Conservation (phyloP, 2,329 filamentous ascomycete genomes). For the Talaromyces sp. region DNA sequence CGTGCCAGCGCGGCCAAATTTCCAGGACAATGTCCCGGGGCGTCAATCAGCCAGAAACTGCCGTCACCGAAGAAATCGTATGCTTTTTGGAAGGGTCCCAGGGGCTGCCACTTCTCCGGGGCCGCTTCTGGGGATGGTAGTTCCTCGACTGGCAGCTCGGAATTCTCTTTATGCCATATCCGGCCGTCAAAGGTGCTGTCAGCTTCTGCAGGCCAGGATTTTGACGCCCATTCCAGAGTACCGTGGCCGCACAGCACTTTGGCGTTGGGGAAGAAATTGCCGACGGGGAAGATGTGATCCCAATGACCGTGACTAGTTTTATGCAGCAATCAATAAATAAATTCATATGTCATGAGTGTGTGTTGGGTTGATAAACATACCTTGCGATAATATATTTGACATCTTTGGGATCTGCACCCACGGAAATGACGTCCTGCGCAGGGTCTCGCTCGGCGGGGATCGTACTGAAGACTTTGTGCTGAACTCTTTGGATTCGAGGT, state of each 20-base stretch:
- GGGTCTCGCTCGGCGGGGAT: constrained; percentile 7
- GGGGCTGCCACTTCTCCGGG: constrained; percentile 26
- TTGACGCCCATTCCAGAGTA: constrained; percentile 4
- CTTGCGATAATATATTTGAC: constrained; percentile 11
- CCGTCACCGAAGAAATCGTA: constrained; percentile 40
- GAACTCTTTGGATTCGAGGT: constrained; percentile 1
- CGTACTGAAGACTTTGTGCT: constrained; percentile 6
- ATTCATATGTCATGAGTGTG: background rate
- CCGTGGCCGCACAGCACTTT: constrained; percentile 7
- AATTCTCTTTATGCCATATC: constrained; percentile 1
- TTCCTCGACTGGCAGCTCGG: background rate
- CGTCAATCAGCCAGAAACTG: constrained; percentile 38
- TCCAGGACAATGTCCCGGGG: constrained; percentile 37
- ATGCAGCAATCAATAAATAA: background rate
- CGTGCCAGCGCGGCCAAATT: constrained; percentile 39
- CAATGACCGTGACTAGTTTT: constrained; percentile 1
- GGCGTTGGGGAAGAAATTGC: constrained; percentile 5
- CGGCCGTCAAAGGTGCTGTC: constrained; percentile 8
- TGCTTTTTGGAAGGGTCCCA: constrained; percentile 36
- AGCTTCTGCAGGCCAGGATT: constrained; percentile 8
- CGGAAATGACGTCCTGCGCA: constrained; percentile 9
- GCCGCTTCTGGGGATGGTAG: background rate
- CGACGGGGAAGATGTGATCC: constrained; percentile 11
- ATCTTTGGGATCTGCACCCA: constrained; percentile 9
- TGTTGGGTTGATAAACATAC: background rate